Base-by-base conservation (phyloP, 768 basidiomycete species). In the Pleurotus sapidus region DNA sequence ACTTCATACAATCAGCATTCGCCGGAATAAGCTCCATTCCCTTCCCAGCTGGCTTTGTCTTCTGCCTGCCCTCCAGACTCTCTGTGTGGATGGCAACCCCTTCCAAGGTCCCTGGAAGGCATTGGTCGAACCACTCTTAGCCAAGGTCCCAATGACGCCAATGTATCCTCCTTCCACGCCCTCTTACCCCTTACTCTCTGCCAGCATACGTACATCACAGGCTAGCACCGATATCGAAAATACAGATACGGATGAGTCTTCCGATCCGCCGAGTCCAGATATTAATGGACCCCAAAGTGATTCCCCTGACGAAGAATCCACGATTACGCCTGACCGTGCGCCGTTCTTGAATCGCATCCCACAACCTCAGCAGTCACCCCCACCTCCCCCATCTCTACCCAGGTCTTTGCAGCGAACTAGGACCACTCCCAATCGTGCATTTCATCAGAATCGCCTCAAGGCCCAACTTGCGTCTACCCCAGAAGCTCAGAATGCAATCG, bases 41-140 rank as follows among this genome's bases (percentile, higher is more conserved):
- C 81, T 98, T 15, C 95, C 97, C n/a, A 86, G 89, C 60, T 99
- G 97, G 96, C 79, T 99, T 46, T 93, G 93, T 69, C 82, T 93
- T 25, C 79, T 99, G n/a, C 82, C 86, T 17, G 80, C 81, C 27
- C 77, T 99, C 47, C 93, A 96, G 70, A 89, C 87, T 1, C 75
- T 99, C 3, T 89, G 88, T 62, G 84, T 99, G n/a, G 96, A 98
- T 61, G 89, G 87, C 15, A 99, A 99, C 69, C 94, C 95, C 6
- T 98, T 99, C 72, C 91, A 92, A 64, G 91, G 91, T 6, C 91
- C 93, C 1, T 97, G 95, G 93, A 86, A 88, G 66, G 87, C 91
- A 30, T 77, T 99, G 54, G 86, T 97, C 23, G 90, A 89, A 57
- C 93, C 95, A 0, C 77, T 98, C 48, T 76, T 95, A 7, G 79